Base-by-base conservation (phyloP, 495 filamentous ascomycete genomes). In the Amphirosellinia nigrospora region DNA sequence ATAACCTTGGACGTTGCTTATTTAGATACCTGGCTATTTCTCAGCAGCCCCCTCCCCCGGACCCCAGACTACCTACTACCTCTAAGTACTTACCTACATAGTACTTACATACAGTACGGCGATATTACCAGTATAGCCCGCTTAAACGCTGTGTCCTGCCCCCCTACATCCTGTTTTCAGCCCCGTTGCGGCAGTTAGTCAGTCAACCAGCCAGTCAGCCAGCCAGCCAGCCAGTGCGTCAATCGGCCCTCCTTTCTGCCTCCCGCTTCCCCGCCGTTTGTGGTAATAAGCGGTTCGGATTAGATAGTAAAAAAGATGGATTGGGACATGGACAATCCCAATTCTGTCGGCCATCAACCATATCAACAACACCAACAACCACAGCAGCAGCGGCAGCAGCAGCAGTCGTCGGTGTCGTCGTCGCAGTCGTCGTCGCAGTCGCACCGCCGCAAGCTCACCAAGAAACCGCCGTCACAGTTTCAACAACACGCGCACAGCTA, bases 361-460 rank as follows among this genome's bases (percentile, higher is more conserved):
- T 46, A 30, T n/a, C 46, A 50, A 19, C 45, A 64, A 1, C 45
- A 50, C 23, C 56, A 60, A 3, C 56, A 36, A 34, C 53, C 21
- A 5, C 61, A 55, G 8, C 48, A 66, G 2, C 63, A 66, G 19
- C 38, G 43, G 1, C 48, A 56, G 1, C 50, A 55, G 16, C 60
- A 46, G 5, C 59, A 43, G 21, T n/a, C 23, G 16, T 13, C 45
- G n/a, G 30, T 23, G 13, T 52, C 48, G 11, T 26, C 50, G 21
- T 28, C 50, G 26, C 7, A 21, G 19, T 36, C 28, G 16, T 34
- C 55, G 36, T 8, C 63, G 34, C 23, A 41, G 15, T 50, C 61
- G 56, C 80, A 86, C 28, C 82, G 84, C 71, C 83, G 85, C 75
- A 84, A 78, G 71, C 83, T 88, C 67, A 86, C 82, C 74, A 88